Conservation (phyloP, 1,284 basidiomycete species). For the Puccinia triticina region DNA sequence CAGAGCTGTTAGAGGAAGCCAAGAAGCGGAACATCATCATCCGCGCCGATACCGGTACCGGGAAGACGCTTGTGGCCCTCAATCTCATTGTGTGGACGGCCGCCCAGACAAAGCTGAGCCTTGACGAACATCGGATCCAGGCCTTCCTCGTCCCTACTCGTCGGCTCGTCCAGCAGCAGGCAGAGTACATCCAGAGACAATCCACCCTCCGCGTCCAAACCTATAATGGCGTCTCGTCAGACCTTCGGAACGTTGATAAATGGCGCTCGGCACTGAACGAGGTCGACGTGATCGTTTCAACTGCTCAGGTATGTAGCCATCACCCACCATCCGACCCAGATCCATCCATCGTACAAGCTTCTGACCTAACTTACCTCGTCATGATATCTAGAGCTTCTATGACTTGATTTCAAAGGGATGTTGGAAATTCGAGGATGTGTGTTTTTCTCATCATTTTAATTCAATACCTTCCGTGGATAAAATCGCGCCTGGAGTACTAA, state of each 20-base stretch:
- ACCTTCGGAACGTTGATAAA: conserved; percentile 68
- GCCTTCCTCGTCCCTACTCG: conserved; percentile 77
- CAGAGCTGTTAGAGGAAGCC: conserved; percentile 75
- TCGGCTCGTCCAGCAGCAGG: conserved; percentile 77
- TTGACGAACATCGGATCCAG: conserved; percentile 50
- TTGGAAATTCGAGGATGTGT: conserved; percentile 70
- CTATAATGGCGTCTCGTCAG: conserved; percentile 71
- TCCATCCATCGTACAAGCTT: background rate
- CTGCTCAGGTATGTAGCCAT: conserved; percentile 64
- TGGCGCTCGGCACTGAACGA: conserved; percentile 70
- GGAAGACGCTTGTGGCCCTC: conserved; percentile 79
- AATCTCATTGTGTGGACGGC: conserved; percentile 75
- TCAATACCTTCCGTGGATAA: background rate
- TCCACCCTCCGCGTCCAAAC: conserved; percentile 69
- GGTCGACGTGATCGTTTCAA: conserved; percentile 78
- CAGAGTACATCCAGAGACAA: conserved; percentile 69
- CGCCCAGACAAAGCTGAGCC: conserved; percentile 59
- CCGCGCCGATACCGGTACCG: conserved; percentile 74
- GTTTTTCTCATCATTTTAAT: conserved; percentile 30
- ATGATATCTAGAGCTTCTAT: conserved; percentile 67
- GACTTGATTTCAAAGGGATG: conserved; percentile 76
- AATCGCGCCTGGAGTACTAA: background rate
- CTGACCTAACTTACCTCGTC: background rate
- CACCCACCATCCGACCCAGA: no score
- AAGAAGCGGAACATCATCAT: conserved; percentile 74